A percentile compares a stretch with the other conserved stretches of the same genome.
Conservation (phyloP, 2,329 filamentous ascomycete species). For the Curvularia verruculosa region DNA sequence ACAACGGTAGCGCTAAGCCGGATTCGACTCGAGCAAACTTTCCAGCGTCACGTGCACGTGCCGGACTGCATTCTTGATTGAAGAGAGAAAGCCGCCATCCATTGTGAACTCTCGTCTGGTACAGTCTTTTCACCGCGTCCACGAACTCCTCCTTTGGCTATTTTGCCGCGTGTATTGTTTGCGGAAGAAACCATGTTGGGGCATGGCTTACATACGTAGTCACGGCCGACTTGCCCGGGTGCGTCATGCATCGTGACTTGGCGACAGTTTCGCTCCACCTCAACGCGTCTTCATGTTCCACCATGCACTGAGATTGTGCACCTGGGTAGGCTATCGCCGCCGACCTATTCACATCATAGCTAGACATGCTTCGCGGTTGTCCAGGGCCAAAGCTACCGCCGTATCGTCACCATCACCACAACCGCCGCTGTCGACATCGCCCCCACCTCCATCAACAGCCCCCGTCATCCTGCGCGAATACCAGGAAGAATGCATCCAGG, state of each 20-base stretch:
- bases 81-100: neutral
- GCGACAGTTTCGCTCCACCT: slow-evolving; percentile 27
- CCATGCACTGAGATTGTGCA: slow-evolving; percentile 40
- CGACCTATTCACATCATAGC: slow-evolving; percentile 8
- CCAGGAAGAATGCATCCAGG: slow-evolving; percentile 89
- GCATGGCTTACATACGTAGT: slow-evolving; percentile 6
- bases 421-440: slow-evolving; percentile 16
- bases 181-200: slow-evolving; percentile 5
- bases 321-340: slow-evolving; percentile 14
- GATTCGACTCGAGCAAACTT: neutral
- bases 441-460: slow-evolving; percentile 22
- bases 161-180: neutral
- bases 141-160: neutral
- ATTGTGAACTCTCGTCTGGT: neutral
- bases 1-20: neutral
- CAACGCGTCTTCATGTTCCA: slow-evolving; percentile 41
- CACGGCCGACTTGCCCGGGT: slow-evolving; percentile 9
- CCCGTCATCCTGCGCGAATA: slow-evolving; percentile 75
- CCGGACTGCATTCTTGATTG: neutral
- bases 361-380: slow-evolving; percentile 29
- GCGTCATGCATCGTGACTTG: slow-evolving; percentile 31
- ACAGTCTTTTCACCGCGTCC: neutral
- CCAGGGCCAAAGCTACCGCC: neutral
- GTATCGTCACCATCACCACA: slow-evolving; percentile 9
- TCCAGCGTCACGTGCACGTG: neutral